Percentiles rank a stretch among this genome's conserved stretches.
These are phyloP conservation scores for Aspergillus avenaceus DNA, from an alignment of 495 filamentous ascomycete species.

Conservation along the genomic window DNA sequence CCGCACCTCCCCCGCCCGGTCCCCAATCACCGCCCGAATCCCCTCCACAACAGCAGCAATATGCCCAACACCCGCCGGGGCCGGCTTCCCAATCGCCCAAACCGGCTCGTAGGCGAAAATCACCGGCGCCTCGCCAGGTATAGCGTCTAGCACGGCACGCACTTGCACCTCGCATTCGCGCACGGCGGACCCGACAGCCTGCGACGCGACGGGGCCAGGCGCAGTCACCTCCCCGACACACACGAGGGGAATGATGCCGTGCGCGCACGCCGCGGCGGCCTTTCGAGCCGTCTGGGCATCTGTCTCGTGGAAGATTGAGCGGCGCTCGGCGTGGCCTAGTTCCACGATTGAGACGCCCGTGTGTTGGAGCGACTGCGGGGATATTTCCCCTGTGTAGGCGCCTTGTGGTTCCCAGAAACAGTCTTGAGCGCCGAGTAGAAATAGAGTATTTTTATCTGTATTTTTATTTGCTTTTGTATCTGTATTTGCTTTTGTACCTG, in stretches of 20 bases:
- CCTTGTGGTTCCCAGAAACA: slow-evolving; percentile 58
- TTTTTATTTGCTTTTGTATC: too few relatives aligned
- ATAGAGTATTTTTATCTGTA: too few relatives aligned
- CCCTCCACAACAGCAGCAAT: slow-evolving; percentile 65
- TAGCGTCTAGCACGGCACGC: slow-evolving; percentile 50
- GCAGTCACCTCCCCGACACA: slow-evolving; percentile 68
- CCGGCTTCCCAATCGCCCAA: slow-evolving; percentile 76
- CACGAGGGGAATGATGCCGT: slow-evolving; percentile 71
- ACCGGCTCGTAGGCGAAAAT: slow-evolving; percentile 86
- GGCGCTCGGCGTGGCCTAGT: slow-evolving; percentile 75
- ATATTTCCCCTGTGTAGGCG: slow-evolving; percentile 74
- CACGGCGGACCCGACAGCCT: slow-evolving; percentile 55
- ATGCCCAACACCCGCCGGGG: slow-evolving; percentile 69
- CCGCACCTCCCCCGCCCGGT: slow-evolving; percentile 48
- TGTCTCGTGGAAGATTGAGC: slow-evolving; percentile 65
- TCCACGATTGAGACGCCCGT: slow-evolving; percentile 69
- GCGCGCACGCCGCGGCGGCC: slow-evolving; percentile 57
- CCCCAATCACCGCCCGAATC: slow-evolving; percentile 45
- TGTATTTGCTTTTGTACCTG: too few relatives aligned
- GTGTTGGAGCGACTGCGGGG: slow-evolving; percentile 57
- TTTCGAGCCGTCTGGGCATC: slow-evolving; percentile 61
- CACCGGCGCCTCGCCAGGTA: slow-evolving; percentile 59
- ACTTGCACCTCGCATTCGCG: slow-evolving; percentile 64
- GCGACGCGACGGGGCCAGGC: slow-evolving; percentile 43
- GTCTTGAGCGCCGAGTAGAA: slow-evolving; percentile 74